phyloP scores from a whole-genome alignment of 106 monocot genomes.

The Dioscorea alata region DNA sequence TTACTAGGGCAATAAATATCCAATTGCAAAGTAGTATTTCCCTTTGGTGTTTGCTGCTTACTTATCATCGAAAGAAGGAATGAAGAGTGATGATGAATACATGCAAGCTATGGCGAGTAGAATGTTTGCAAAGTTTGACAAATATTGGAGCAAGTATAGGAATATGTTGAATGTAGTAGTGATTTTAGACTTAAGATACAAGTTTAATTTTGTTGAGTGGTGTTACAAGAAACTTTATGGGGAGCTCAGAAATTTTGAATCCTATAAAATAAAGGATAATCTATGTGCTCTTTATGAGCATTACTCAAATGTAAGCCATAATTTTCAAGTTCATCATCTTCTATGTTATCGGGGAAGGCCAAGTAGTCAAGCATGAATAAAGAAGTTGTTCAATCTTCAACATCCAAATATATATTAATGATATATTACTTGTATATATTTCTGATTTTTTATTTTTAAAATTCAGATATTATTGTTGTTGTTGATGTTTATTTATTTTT shows the following conservation, averaged over 20 bases:
- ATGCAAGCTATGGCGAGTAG: neutral
- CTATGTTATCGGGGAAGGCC: too few species aligned
- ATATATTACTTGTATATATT: too few species aligned
- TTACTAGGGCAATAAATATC: constrained; percentile 7
- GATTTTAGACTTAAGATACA: neutral
- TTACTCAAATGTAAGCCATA: neutral
- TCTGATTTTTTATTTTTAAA: too few species aligned
- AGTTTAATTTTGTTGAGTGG: neutral
- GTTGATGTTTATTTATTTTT: too few species aligned
- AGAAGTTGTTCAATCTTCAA: too few species aligned
- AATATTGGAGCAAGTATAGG: neutral
- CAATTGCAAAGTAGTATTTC: constrained; percentile 4
- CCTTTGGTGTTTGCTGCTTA: neutral
- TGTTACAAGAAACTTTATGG: neutral
- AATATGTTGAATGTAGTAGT: neutral
- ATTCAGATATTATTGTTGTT: too few species aligned
- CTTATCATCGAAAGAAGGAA: neutral
- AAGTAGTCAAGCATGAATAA: too few species aligned
- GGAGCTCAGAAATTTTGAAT: too few species aligned
- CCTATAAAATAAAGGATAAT: too few species aligned
- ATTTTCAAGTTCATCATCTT: too few species aligned
- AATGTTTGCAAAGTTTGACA: neutral
- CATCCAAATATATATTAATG: too few species aligned
- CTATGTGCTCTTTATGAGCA: too few species aligned
- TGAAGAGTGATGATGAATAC: neutral